Evolutionary conservation across 164 flowering plant species (phyloP), one percentile per base, ranked within the genome.

Genomic region (Magnolia officinalis): DNA sequence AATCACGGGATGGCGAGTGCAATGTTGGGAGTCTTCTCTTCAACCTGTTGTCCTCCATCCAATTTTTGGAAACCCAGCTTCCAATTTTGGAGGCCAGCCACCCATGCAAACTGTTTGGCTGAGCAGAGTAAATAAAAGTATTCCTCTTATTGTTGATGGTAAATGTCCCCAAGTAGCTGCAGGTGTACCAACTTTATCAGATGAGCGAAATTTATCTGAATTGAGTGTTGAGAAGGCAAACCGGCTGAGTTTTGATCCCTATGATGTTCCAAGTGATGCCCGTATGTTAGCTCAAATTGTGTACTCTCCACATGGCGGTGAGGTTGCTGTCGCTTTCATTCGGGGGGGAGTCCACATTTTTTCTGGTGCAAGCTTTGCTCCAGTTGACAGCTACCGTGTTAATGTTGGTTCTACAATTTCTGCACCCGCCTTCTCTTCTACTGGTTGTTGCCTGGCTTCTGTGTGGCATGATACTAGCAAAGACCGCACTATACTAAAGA

Each of bases 21-120:
- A 96, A 79, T 91, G 98, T 8, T 96, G 99, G 99, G 98, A 96
- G 82, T 93, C 99, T 70, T 89, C 98, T 82, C 89, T 94, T 75
- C 91, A 96, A 86, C 91, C 91, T 80, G 98, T 94, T 80, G 98
- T 93, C 72, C 95, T 96, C 76, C 99, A 96, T 85, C 98, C 83
- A 67, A 90, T 96, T 81, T 96, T 96, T 84, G 98, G 96, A 72
- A 96, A 85, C 79, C 97, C 98, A 23, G 84, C 92, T 72, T 88
- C 99, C 52, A 88, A 86, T 84, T 91, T 89, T 80, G 92, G 96
- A 52, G 98, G 94, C 75, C 95, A 92, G 86, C 83, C 92, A 51
- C 99, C 99, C 3, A 91, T 89, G 94, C 99, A 96, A 84, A 94
- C 98, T 70, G 99, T 96, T 76, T 96, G 99, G 99, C 84, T 87